phyloP scores from a whole-genome alignment of 169 alveolate species.

The Plasmodium chabaudi region DNA sequence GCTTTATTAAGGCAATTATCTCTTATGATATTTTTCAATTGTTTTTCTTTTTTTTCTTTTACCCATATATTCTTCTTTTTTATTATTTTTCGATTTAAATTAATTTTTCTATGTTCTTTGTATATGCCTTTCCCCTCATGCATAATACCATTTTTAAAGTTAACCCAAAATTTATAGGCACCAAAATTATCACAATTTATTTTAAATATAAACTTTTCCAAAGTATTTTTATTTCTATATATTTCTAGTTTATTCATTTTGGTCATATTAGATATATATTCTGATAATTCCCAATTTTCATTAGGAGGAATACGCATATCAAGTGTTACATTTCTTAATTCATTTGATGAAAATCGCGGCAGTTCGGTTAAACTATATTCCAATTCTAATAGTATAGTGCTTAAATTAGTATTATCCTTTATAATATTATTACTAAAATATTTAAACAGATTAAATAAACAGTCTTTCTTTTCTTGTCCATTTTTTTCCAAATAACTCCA shows the following conservation, averaged over 20 bases:
- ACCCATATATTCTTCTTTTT: no score
- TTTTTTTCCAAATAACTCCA: background rate
- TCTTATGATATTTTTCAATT: no score
- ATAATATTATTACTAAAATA: background rate
- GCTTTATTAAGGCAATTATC: no score
- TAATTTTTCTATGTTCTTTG: no score
- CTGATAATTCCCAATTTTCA: slow-evolving; percentile 3
- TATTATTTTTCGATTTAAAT: no score
- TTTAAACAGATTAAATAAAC: background rate
- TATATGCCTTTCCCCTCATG: no score
- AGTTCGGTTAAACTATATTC: background rate
- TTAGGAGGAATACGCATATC: background rate
- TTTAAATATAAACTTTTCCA: background rate
- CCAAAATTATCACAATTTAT: background rate
- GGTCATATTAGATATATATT: background rate
- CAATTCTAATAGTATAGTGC: background rate
- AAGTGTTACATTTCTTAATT: background rate
- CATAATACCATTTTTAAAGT: no score
- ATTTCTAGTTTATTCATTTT: background rate
- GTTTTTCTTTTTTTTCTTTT: no score
- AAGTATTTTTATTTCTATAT: background rate
- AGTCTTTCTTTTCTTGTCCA: background rate
- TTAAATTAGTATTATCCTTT: no score
- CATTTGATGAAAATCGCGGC: background rate
- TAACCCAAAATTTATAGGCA: background rate